Conservation (phyloP, 116 monocot genomes). For the Cymodocea nodosa region DNA sequence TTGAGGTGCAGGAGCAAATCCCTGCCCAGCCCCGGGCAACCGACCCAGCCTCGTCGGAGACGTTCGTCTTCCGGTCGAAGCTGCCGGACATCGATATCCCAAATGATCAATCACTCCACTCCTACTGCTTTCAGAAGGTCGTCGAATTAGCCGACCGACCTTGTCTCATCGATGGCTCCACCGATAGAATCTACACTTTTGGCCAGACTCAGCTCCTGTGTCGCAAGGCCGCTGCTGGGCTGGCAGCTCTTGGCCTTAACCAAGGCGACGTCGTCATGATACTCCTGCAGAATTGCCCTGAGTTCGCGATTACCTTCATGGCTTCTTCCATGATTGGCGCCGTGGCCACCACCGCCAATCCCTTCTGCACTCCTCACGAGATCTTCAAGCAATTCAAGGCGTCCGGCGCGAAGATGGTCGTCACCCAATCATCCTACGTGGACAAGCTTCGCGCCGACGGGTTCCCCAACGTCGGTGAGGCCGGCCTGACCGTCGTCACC, state of each 20-base stretch:
- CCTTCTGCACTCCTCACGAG: constrained; percentile 47
- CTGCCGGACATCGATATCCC: constrained; percentile 44
- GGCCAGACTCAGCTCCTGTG: constrained; percentile 27
- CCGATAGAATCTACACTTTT: constrained; percentile 22
- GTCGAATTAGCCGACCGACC: constrained; percentile 23
- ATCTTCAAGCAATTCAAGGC: constrained; percentile 46
- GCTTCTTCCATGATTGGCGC: constrained; percentile 52
- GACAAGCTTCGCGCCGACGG: constrained; percentile 29
- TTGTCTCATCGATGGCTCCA: constrained; percentile 58
- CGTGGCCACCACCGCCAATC: constrained; percentile 55
- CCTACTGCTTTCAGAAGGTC: constrained; percentile 55
- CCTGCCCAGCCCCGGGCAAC: no score
- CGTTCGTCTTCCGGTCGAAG: constrained; percentile 45
- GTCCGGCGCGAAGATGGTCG: constrained; percentile 29
- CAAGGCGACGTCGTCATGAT: constrained; percentile 63
- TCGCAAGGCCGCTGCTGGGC: constrained; percentile 37
- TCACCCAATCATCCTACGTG: constrained; percentile 46
- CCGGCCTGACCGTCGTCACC: constrained; percentile 24
- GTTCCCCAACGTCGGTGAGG: background rate
- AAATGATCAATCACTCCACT: constrained; percentile 40
- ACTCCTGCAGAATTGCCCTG: constrained; percentile 49
- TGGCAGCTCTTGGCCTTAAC: constrained; percentile 27
- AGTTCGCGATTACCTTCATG: constrained; percentile 58
- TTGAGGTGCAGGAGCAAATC: no score
- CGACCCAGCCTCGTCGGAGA: background rate